phyloP scores from a whole-genome alignment of 176 grass and related monocot genomes.

The Rhipidocladum racemiflorum region DNA sequence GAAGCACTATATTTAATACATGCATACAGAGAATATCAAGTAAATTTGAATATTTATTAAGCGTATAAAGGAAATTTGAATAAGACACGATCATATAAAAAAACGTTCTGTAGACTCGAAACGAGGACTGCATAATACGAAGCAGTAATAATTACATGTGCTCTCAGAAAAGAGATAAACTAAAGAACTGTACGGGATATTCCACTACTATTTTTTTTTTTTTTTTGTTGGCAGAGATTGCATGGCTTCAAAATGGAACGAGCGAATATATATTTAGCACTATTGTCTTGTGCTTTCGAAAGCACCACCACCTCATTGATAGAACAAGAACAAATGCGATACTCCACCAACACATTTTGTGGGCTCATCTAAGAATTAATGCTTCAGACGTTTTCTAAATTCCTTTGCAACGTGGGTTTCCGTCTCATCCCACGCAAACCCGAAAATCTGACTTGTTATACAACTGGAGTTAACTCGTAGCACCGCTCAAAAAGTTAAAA shows the following conservation, averaged over 20 bases:
- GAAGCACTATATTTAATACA: too few species aligned
- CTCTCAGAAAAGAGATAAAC: background rate
- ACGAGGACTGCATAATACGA: too few species aligned
- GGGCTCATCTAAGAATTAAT: background rate
- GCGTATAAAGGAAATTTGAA: too few species aligned
- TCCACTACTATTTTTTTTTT: background rate
- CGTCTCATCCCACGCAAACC: background rate
- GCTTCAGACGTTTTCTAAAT: background rate
- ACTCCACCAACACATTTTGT: background rate
- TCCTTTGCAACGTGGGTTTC: background rate
- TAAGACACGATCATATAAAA: too few species aligned
- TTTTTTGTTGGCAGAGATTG: background rate
- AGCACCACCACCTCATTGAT: background rate
- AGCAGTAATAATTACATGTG: too few species aligned
- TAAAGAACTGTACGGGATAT: background rate
- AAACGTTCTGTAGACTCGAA: too few species aligned
- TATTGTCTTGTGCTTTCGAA: background rate
- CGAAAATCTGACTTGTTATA: too few species aligned
- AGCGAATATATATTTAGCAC: background rate
- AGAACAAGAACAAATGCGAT: background rate
- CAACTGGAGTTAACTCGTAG: too few species aligned
- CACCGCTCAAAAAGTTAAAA: too few species aligned
- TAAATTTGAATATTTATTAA: too few species aligned
- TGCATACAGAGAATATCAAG: too few species aligned
- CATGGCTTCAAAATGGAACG: background rate